Base-by-base conservation (phyloP, 2,329 filamentous ascomycete genomes). In the Ceratocystis ficicola region DNA sequence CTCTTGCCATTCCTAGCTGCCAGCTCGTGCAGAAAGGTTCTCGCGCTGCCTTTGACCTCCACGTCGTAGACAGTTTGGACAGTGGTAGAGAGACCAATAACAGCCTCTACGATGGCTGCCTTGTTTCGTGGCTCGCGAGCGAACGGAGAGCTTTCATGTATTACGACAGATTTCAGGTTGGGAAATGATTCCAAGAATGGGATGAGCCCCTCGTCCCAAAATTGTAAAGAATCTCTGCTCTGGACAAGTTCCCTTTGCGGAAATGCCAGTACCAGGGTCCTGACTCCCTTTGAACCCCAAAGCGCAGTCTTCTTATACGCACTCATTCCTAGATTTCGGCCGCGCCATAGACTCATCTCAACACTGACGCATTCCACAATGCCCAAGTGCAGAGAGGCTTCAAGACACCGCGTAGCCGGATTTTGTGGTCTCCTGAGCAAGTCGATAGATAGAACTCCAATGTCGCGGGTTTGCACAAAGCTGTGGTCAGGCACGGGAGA, bases 151-250 rank as follows among this genome's bases (percentile, higher is more conserved):
- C 10, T 62, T 52, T 69, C 68, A n/a, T 65, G 55, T n/a, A 70
- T 48, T 22, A 68, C 66, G 41, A 71, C 44, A 2, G 67, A 64
- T 46, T 69, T 65, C 25, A 71, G 66, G 36, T 68, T 69, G 1
- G 69, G 66, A 22, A 71, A 70, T 1, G 67, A 67, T 25, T 68
- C 61, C n/a, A 70, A 41, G 60, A 71, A 71, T 0, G 46, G 44
- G 30, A 69, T 65, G 1, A 70, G 63, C 32, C 67, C 63, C 3
- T 66, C 62, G 50, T 62, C 63, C 8, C 57, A 52, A 1, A 36
- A 1, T 15, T 41, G 10, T 41, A 41, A 15, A 12, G 4, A 1
- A 41, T 1, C 3, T 15, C 3, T 41, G 36, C 1, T 5, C 3
- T 5, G 12, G 36, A 41, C 36, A 41, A 15, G 3, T 41, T 15